phyloP scores from a whole-genome alignment of 108 stramenopile genomes.

The Cyclostephanos tholiformis region DNA sequence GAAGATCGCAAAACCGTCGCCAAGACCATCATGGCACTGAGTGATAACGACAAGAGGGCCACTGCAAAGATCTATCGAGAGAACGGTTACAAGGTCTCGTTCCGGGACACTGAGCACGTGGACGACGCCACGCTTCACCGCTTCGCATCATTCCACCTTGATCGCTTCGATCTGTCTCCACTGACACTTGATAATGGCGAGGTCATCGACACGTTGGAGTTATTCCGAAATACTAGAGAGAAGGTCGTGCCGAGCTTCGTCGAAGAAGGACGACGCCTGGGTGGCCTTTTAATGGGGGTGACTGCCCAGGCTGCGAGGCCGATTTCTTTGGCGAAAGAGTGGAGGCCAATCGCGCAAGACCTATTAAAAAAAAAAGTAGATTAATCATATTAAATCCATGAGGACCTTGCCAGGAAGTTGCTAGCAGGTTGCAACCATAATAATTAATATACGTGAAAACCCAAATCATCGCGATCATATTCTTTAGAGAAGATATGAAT shows the following conservation, averaged over 20 bases:
- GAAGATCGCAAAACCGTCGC: conserved; percentile 40
- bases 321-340: conserved; percentile 48
- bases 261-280: conserved; percentile 41
- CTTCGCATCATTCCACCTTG: conserved; percentile 47
- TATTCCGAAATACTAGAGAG: conserved; percentile 33
- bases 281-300: conserved; percentile 41
- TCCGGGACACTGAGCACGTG: conserved; percentile 3
- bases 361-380: conserved; percentile 8
- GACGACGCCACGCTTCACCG: conserved; percentile 44
- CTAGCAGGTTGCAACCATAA: too few species aligned
- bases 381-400: too few species aligned
- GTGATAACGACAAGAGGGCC: conserved; percentile 25
- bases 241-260: conserved; percentile 32
- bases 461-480: too few species aligned
- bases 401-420: too few species aligned
- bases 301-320: conserved; percentile 50
- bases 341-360: conserved; percentile 44
- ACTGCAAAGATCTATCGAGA: conserved; percentile 47
- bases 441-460: too few species aligned
- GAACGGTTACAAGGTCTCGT: conserved; percentile 43
- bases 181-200: conserved; percentile 48
- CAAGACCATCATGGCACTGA: conserved; percentile 41
- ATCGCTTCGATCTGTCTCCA: conserved; percentile 46
- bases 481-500: too few species aligned
- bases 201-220: conserved; percentile 27